Conservation (phyloP, 345 rosid genomes). For the Lumnitzera littorea region DNA sequence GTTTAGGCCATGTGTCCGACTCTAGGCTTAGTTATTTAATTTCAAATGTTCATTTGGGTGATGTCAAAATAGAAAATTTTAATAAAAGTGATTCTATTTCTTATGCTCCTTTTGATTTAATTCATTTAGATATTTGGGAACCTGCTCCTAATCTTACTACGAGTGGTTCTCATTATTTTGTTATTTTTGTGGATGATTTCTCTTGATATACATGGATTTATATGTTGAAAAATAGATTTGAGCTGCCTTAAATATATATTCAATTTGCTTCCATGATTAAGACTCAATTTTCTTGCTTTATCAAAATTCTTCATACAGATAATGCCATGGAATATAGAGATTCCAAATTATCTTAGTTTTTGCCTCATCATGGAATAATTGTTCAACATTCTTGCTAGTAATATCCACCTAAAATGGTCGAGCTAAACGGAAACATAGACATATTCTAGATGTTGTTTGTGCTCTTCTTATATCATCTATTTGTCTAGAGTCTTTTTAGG, state of each 20-base stretch:
- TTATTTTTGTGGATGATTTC: neutral
- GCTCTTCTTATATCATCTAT: neutral
- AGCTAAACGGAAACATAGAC: neutral
- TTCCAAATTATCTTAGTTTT: neutral
- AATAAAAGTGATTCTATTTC: neutral
- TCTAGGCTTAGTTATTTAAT: neutral
- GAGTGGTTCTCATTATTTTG: too few species aligned
- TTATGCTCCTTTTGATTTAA: neutral
- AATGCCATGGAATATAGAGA: conserved; percentile 1
- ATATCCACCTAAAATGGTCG: conserved; percentile 3
- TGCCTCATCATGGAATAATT: neutral
- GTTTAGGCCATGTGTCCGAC: conserved; percentile 1
- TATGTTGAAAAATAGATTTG: neutral
- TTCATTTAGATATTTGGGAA: neutral
- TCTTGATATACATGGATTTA: conserved; percentile 3
- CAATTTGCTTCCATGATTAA: neutral
- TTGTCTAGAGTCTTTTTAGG: neutral
- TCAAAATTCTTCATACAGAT: neutral
- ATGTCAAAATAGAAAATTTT: neutral
- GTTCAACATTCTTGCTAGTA: neutral
- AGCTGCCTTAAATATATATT: neutral
- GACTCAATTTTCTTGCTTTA: neutral
- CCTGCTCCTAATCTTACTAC: too few species aligned
- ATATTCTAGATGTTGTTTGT: neutral
- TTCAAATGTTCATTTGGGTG: conserved; percentile 5